Evolutionary conservation across 768 basidiomycete genomes (phyloP).

Genomic region (Stropharia rugosoannulata): DNA sequence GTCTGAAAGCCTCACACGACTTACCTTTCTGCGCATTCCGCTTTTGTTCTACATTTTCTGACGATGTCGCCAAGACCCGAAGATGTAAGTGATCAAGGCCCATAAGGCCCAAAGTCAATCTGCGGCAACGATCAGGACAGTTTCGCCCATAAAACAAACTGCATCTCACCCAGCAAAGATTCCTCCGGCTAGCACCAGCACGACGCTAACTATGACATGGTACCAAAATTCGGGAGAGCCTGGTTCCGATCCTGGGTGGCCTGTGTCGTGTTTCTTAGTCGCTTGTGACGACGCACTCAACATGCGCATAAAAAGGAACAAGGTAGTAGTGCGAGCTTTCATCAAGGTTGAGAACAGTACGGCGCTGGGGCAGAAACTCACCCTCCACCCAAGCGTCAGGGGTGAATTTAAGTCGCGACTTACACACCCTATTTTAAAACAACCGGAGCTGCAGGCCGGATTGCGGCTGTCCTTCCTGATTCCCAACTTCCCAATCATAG

Average conservation of each 20-base stretch:
- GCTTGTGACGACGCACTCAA: slow-evolving; percentile 16
- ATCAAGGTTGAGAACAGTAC: slow-evolving; percentile 6
- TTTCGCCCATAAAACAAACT: background rate
- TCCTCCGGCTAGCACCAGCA: slow-evolving; percentile 81
- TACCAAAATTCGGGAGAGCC: slow-evolving; percentile 73
- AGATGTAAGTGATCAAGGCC: slow-evolving; percentile 91
- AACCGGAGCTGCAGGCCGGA: no score
- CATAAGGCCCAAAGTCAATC: slow-evolving; percentile 90
- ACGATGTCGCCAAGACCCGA: slow-evolving; percentile 79
- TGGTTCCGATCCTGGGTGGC: slow-evolving; percentile 26
- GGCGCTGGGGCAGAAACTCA: background rate
- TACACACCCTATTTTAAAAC: background rate
- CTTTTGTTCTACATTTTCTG: slow-evolving; percentile 66
- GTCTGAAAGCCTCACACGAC: background rate
- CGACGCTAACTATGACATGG: slow-evolving; percentile 64
- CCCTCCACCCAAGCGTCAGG: background rate
- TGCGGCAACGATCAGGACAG: slow-evolving; percentile 23
- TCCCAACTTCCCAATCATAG: no score
- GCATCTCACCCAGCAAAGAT: slow-evolving; percentile 86
- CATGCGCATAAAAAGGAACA: slow-evolving; percentile 16
- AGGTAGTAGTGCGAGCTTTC: slow-evolving; percentile 18
- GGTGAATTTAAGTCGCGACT: background rate
- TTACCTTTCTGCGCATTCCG: slow-evolving; percentile 69
- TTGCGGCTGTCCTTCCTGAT: no score
- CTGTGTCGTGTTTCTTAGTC: slow-evolving; percentile 18